Evolutionary conservation across 2,329 filamentous ascomycete genomes (phyloP).

Genomic region (Diaporthe velutina): DNA sequence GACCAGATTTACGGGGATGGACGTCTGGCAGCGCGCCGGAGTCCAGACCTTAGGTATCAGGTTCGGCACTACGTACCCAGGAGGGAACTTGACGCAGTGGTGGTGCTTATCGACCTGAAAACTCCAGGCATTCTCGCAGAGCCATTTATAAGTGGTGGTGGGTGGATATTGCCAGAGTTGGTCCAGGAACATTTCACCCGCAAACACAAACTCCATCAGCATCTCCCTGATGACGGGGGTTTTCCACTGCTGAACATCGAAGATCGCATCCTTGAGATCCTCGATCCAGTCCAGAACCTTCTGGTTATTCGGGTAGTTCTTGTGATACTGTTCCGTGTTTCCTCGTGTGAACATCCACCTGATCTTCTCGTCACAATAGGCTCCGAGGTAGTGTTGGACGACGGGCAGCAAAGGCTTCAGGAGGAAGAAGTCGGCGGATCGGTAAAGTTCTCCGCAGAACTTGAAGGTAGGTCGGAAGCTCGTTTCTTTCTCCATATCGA

Average conservation of each 20-base stretch:
- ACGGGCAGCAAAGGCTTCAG: neutral
- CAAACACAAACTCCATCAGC: neutral
- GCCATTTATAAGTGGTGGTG: neutral
- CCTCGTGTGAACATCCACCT: neutral
- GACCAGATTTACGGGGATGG: too few relatives aligned
- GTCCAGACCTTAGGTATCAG: too few relatives aligned
- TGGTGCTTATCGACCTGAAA: neutral
- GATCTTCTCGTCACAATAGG: neutral
- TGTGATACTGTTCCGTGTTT: accelerated
- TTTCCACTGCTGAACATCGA: neutral
- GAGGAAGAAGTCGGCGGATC: neutral
- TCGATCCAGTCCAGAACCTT: neutral
- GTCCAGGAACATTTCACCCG: accelerated
- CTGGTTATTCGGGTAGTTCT: neutral
- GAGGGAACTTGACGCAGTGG: too few relatives aligned
- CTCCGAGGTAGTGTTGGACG: neutral
- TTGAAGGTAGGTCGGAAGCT: neutral
- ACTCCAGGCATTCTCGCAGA: accelerated
- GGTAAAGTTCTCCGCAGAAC: neutral
- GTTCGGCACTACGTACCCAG: too few relatives aligned
- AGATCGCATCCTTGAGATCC: neutral
- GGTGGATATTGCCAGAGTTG: too few relatives aligned
- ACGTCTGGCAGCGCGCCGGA: too few relatives aligned
- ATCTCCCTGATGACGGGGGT: neutral
- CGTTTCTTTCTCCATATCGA: neutral